Base-by-base conservation (phyloP, 129 eudicot genomes). In the Artemisia argyi region DNA sequence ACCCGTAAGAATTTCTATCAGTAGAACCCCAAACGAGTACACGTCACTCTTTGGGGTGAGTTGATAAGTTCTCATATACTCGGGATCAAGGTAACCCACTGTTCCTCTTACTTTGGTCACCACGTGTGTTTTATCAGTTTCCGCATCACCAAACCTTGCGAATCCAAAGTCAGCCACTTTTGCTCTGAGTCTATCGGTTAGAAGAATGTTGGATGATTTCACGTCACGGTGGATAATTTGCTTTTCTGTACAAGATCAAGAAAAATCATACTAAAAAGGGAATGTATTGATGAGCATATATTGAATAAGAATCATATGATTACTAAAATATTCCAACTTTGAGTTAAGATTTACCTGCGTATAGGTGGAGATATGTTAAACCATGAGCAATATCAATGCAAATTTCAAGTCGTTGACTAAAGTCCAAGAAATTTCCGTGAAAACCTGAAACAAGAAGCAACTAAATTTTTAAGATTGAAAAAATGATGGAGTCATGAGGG, bases 41-140 rank as follows among this genome's bases (percentile, higher is more conserved):
- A 93, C 98, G 65, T 90, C 98, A 28, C 96, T 88, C 71, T 93
- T 93, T 8, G 86, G 85, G 6, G 97, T 90, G 87, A 93, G 98
- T 61, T 90, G 92, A 81, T 85, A 71, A 16, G 96, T 93, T 85
- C 83, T 87, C 97, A 93, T 90, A 71, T 93, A 93, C 78, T 93
- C 97, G 0, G 98, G 98, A 82, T 93, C 98, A 74, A 93, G 97
- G 79, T 93, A 93, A 69, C 98, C 98, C 24, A 90, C 96, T 47
- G 98, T 93, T 52, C 98, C 98, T 76, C 88, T 90, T 20, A 93
- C 97, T 85, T 87, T 85, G 67, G 97, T 88, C 19, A 83, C 81
- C 39, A 88, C 83, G 20, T 93, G 97, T 15, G 96, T 85, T 65
- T 76, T 83, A 26, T 85, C 97, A 1, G 82, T 65, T 48, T 87